Conservation (phyloP, 2,329 filamentous ascomycete genomes). For the Trichothecium roseum region DNA sequence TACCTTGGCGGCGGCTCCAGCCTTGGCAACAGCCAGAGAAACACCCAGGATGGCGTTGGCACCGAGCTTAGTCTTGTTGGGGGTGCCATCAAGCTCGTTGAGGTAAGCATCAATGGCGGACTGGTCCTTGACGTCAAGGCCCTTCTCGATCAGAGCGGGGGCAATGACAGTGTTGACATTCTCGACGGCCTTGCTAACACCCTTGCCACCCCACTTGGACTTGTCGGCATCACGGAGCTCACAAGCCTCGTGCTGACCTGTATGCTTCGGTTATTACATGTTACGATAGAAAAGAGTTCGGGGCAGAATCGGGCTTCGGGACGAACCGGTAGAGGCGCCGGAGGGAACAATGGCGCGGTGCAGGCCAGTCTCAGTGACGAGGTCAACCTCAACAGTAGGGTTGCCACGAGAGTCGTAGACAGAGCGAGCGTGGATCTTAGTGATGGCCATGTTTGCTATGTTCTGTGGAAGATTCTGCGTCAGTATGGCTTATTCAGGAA, state of each 20-base stretch:
- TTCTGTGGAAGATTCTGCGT: slow-evolving; percentile 3
- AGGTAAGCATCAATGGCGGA: slow-evolving; percentile 75
- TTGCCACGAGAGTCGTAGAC: slow-evolving; percentile 99
- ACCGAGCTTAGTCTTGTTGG: slow-evolving; percentile 81
- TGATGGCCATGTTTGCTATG: slow-evolving; percentile 68
- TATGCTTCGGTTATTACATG: slow-evolving; percentile 15
- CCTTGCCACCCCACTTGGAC: slow-evolving; percentile 77
- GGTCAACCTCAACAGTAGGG: slow-evolving; percentile 97
- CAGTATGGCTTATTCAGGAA: neutral
- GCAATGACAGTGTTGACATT: slow-evolving; percentile 79
- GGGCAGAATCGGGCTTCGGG: slow-evolving; percentile 13
- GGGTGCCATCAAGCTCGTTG: slow-evolving; percentile 71
- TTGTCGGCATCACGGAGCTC: slow-evolving; percentile 89
- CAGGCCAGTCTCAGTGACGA: slow-evolving; percentile 90
- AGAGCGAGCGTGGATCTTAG: slow-evolving; percentile 83
- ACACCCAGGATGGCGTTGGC: slow-evolving; percentile 86
- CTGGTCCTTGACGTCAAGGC: slow-evolving; percentile 79
- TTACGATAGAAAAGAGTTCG: slow-evolving; percentile 8
- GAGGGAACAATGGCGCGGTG: slow-evolving; percentile 97
- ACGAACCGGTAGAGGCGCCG: slow-evolving; percentile 83
- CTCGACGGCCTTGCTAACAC: slow-evolving; percentile 74
- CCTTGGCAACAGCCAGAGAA: slow-evolving; percentile 76
- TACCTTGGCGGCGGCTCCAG: slow-evolving; percentile 78
- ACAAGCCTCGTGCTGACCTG: slow-evolving; percentile 81
- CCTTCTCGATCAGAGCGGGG: slow-evolving; percentile 72